phyloP scores from a whole-genome alignment of 176 grass and related monocot genomes.

The Canna indica region DNA sequence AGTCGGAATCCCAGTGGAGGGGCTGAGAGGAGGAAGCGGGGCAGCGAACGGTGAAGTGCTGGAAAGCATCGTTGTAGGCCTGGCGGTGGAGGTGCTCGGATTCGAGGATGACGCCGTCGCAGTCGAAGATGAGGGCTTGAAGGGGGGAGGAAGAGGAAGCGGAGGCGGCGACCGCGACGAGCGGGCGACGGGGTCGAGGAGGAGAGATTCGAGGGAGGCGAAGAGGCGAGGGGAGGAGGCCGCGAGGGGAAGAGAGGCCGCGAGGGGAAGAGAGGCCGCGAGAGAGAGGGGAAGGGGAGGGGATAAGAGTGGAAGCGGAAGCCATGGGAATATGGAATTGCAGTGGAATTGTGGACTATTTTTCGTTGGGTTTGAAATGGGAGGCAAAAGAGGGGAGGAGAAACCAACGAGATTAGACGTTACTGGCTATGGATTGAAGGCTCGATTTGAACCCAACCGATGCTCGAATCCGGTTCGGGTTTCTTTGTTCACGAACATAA shows the following conservation, averaged over 20 bases:
- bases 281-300: slow-evolving; percentile 35
- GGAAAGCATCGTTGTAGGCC: slow-evolving; percentile 94
- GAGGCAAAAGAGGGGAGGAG: background rate
- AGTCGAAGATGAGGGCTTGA: slow-evolving; percentile 85
- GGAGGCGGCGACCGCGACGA: slow-evolving; percentile 8
- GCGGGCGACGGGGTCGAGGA: slow-evolving; percentile 18
- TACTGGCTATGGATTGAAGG: background rate
- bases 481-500: background rate
- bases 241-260: slow-evolving; percentile 8
- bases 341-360: too few relatives aligned
- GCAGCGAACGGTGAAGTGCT: slow-evolving; percentile 63
- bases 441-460: background rate
- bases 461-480: background rate
- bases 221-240: background rate
- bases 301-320: background rate
- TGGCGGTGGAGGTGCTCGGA: slow-evolving; percentile 92
- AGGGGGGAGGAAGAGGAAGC: slow-evolving; percentile 28
- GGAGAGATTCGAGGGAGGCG: slow-evolving; percentile 20
- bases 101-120: slow-evolving; percentile 89
- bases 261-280: slow-evolving; percentile 7
- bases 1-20: slow-evolving; percentile 58
- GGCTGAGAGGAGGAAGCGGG: slow-evolving; percentile 25
- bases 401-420: background rate
- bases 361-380: background rate
- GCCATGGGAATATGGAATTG: background rate